Evolutionary conservation across 169 alveolate genomes (phyloP), one percentile per base, ranked within the genome.

Genomic region (Plasmodium knowlesi): DNA sequence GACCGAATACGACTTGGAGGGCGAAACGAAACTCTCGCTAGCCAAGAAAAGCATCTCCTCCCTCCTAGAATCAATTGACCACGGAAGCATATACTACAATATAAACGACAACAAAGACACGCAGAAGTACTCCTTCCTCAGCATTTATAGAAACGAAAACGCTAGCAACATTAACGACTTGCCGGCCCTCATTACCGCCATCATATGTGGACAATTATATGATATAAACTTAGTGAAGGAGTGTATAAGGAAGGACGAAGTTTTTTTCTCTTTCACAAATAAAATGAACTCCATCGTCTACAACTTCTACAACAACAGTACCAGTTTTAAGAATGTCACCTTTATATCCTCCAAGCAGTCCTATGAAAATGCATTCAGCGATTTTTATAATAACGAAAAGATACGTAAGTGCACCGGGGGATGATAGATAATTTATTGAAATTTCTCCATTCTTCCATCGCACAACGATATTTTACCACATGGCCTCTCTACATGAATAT

Each of bases 171-270:
- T 78, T 61, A 79, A 89, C 82, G 78, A 78, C 22, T 41, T 89
- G 19, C 89, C 94, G 10, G 32, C 94, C n/a, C 82, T 89, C 80
- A 89, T 89, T 37, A 89, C 94, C 19, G 84, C 89, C 25, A 79
- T 89, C 50, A 57, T 89, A 67, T 89, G 94, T 37, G 94, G 94
- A 5, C 46, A 37, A 9, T 12, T 22, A 37, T 34, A 78, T 32
- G 50, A 78, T 28, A 22, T 61, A n/a, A 57, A 10, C 9, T 22
- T 10, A 4, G 53, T 89, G 25, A 78, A 89, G 72, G 41, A 79
- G 12, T 89, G 94, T 53, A 79, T 78, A 57, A 80, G 30, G 30
- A 70, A 54, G 22, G 82, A 89, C 5, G 43, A 89, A 34, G 73
- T 57, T 79, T 89, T 79, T 25, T 30, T 79, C 12, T 41, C 82